Base-by-base conservation (phyloP, 2,329 filamentous ascomycete species). In the Zymoseptoria passerinii region DNA sequence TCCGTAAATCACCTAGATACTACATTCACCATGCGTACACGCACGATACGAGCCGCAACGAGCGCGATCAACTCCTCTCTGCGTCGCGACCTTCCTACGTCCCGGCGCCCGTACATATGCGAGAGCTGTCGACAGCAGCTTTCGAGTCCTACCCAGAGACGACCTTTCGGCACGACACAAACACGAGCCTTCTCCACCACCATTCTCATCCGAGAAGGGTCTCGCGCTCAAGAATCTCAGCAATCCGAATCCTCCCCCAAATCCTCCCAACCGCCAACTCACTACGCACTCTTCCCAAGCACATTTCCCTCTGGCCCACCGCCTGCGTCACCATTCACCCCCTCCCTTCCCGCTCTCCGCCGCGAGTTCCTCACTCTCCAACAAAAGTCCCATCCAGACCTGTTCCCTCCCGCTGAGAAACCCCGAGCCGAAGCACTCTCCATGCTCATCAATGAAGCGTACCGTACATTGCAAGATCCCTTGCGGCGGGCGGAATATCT, bases 301-400 rank as follows among this genome's bases (percentile, higher is more conserved):
- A 89, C 91, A 2, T 81, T 96, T 3, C 83, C 91, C 0, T 56
- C 73, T 1, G 92, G 92, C 1, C 88, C 90, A 0, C 94, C 94
- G 0, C 92, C 92, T 0, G 56, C 70, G 0, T 87, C 91, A 0
- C 80, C 85, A 59, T 99, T 97, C 80, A 74, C 78, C 13, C 83
- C 97, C 69, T 81, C 95, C 71, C 71, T 83, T 10, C 78, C 81
- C 58, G 78, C 82, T 16, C 82, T 97, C 19, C 88, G 89, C 53
- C 83, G 83, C 64, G 94, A 99, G 72, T 97, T 95, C 76, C 84
- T 97, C 13, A 82, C 84, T 60, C 82, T 96, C 0, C 94, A 99
- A 75, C 83, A 85, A 18, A 80, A 81, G 50, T 83, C 87, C 9
- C 89, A 94, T 73, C 89, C 89, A 0, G 89, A 94, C 72, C 78